phyloP scores from a whole-genome alignment of 2,329 filamentous ascomycete species.

The Lasiodiplodia citricola region DNA sequence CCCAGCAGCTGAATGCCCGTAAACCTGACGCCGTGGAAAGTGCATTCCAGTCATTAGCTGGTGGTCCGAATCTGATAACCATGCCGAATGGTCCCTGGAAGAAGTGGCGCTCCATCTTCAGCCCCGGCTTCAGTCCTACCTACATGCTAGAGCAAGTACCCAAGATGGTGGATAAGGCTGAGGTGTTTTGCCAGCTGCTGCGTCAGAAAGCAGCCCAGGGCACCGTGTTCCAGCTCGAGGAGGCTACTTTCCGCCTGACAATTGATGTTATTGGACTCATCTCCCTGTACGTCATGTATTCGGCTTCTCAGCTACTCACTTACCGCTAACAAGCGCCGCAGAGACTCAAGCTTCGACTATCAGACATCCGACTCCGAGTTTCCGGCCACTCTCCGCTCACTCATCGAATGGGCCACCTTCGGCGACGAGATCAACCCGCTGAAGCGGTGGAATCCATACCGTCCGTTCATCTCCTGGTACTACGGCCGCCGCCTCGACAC shows the following conservation, averaged over 20 bases:
- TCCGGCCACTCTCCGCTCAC: too few relatives aligned
- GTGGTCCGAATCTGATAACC: too few relatives aligned
- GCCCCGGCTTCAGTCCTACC: constrained; percentile 32
- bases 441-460: background rate
- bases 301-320: too few relatives aligned
- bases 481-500: background rate
- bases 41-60: too few relatives aligned
- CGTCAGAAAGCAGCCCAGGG: background rate
- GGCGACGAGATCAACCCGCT: too few relatives aligned
- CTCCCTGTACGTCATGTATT: too few relatives aligned
- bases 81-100: constrained; percentile 29
- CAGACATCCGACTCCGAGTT: too few relatives aligned
- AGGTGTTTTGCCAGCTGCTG: constrained; percentile 27
- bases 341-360: background rate
- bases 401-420: too few relatives aligned
- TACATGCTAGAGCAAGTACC: constrained; percentile 32
- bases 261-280: constrained; percentile 14
- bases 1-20: background rate
- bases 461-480: background rate
- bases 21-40: background rate
- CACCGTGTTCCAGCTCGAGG: constrained; percentile 11
- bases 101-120: constrained; percentile 31
- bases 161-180: constrained; percentile 32
- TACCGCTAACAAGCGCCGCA: background rate
- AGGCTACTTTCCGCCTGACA: background rate